Evolutionary conservation across 441 rosid species (phyloP).

Genomic region (Viola pubescens): DNA sequence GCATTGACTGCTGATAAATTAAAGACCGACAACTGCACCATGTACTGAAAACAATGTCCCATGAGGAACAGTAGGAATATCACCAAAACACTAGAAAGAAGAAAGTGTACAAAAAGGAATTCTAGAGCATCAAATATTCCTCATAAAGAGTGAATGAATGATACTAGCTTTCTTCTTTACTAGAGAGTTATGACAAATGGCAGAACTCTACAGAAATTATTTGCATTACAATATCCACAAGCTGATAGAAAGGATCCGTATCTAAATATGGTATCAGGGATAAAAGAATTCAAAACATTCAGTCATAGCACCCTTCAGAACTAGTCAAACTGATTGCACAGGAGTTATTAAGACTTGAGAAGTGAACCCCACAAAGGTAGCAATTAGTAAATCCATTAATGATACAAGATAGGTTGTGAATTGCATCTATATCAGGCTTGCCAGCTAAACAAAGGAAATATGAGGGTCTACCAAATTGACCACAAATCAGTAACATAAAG

Average conservation of each 20-base stretch:
- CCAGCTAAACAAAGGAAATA: no score
- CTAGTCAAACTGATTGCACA: no score
- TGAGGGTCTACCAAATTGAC: no score
- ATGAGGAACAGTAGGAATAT: neutral
- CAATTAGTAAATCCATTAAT: neutral
- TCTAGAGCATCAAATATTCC: neutral
- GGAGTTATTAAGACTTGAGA: neutral
- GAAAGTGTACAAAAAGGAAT: neutral
- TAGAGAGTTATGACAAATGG: neutral
- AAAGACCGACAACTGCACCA: neutral
- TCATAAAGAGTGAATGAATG: no score
- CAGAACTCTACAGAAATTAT: neutral
- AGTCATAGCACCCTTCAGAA: neutral
- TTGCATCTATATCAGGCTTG: neutral
- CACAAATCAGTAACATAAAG: no score
- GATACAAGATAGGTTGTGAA: neutral
- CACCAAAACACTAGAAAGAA: neutral
- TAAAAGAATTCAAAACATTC: neutral
- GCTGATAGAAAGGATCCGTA: slow-evolving; percentile 6
- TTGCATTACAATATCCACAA: neutral
- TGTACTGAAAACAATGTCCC: neutral
- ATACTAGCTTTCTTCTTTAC: neutral
- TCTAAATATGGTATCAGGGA: neutral
- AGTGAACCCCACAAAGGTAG: neutral
- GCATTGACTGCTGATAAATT: neutral